Percentiles rank a stretch among this genome's conserved stretches.
These are phyloP conservation scores for Phaffomyces opuntiae DNA, from an alignment of 805 yeast genomes.

Conservation along the genomic window DNA sequence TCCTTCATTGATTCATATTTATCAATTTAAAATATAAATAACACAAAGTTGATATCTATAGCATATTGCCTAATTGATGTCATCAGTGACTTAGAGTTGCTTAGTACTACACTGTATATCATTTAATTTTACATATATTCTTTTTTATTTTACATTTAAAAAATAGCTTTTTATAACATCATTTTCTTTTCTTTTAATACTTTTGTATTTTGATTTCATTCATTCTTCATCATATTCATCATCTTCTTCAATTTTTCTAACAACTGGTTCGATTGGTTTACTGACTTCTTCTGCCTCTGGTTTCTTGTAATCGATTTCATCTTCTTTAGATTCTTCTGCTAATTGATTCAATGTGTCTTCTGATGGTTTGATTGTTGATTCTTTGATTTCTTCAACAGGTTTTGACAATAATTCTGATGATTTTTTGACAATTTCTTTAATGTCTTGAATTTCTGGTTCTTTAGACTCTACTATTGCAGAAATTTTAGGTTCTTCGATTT, in stretches of 20 bases:
- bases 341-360: slow-evolving; percentile 18
- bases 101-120: too few relatives aligned
- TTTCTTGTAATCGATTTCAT: slow-evolving; percentile 22
- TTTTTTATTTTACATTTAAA: background rate
- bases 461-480: background rate
- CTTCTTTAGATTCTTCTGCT: slow-evolving; percentile 21
- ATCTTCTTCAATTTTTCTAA: slow-evolving; percentile 34
- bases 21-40: too few relatives aligned
- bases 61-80: too few relatives aligned
- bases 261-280: slow-evolving; percentile 30
- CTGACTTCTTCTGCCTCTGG: slow-evolving; percentile 14
- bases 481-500: background rate
- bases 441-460: background rate
- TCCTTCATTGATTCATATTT: too few relatives aligned
- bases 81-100: too few relatives aligned
- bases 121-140: too few relatives aligned
- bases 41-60: too few relatives aligned
- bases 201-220: background rate
- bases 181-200: background rate
- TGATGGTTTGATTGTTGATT: background rate
- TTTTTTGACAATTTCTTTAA: background rate
- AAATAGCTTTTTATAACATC: background rate
- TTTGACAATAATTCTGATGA: background rate
- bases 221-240: slow-evolving; percentile 32
- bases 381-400: background rate